Conservation (phyloP, 305 asterid genomes). For the Solanum hybrid region DNA sequence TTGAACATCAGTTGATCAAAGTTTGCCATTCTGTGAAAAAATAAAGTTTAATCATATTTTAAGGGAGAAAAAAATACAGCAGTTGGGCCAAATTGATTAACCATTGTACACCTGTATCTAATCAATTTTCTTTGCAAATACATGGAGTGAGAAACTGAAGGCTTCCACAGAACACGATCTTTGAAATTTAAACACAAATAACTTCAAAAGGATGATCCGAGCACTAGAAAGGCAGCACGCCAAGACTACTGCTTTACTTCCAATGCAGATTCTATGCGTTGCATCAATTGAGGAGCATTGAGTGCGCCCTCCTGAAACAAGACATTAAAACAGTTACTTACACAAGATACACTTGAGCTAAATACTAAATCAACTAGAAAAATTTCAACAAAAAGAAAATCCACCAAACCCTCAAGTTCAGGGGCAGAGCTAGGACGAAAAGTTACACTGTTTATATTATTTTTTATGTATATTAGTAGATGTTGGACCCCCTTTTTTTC, state of each 20-base stretch:
- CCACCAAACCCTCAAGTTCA: background rate
- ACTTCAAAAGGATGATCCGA: background rate
- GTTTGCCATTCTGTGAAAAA: background rate
- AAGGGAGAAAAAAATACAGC: background rate
- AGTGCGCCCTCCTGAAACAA: constrained; percentile 78
- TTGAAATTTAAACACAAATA: background rate
- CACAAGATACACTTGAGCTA: background rate
- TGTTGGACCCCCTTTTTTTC: background rate
- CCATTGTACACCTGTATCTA: background rate
- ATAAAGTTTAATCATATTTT: background rate
- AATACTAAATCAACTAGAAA: background rate
- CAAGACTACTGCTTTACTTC: constrained; percentile 55
- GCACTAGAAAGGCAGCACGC: background rate
- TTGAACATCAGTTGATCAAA: background rate
- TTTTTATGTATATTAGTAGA: background rate
- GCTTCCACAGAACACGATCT: background rate
- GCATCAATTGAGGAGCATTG: constrained; percentile 51
- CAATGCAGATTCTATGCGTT: constrained; percentile 59
- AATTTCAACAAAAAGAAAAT: background rate
- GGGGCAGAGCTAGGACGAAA: background rate
- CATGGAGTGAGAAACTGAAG: background rate
- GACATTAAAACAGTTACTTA: background rate
- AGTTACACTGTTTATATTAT: background rate
- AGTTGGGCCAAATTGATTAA: background rate
- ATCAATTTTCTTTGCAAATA: background rate